phyloP scores from a whole-genome alignment of 805 yeast genomes.

The Candida maris region DNA sequence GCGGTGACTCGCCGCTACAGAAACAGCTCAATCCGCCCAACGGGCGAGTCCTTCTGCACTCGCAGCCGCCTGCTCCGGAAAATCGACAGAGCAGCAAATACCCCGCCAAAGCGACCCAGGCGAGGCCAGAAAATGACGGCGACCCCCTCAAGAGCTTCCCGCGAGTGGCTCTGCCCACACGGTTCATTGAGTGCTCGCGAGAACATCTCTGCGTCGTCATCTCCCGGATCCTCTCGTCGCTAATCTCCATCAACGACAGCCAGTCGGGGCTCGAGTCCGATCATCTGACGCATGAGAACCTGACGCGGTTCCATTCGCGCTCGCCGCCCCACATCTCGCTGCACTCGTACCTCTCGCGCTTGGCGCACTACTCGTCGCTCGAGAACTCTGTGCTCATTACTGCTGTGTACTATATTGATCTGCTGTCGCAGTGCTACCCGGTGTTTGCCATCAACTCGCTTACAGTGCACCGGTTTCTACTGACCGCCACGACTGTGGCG shows the following conservation, averaged over 20 bases:
- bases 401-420: slow-evolving; percentile 85
- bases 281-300: slow-evolving; percentile 34
- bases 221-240: slow-evolving; percentile 73
- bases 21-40: too few relatives aligned
- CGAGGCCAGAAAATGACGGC: too few relatives aligned
- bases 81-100: too few relatives aligned
- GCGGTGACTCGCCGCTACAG: too few relatives aligned
- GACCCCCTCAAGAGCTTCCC: too few relatives aligned
- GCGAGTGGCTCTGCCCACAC: slow-evolving; percentile 49
- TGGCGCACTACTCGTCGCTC: slow-evolving; percentile 78
- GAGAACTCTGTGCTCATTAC: slow-evolving; percentile 80
- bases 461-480: slow-evolving; percentile 87
- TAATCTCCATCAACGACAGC: slow-evolving; percentile 70
- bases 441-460: slow-evolving; percentile 81
- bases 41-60: too few relatives aligned
- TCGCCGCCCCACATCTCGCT: slow-evolving; percentile 88
- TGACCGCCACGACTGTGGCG: slow-evolving; percentile 88
- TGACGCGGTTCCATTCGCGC: slow-evolving; percentile 91
- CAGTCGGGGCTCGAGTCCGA: slow-evolving; percentile 28
- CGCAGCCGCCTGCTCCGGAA: too few relatives aligned
- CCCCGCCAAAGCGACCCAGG: too few relatives aligned
- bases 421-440: slow-evolving; percentile 72
- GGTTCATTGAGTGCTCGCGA: slow-evolving; percentile 63
- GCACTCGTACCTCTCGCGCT: slow-evolving; percentile 67
- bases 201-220: slow-evolving; percentile 69